Evolutionary conservation across 768 basidiomycete genomes (phyloP), one percentile per base, ranked within the genome.

Genomic region (Collybiopsis confluens): DNA sequence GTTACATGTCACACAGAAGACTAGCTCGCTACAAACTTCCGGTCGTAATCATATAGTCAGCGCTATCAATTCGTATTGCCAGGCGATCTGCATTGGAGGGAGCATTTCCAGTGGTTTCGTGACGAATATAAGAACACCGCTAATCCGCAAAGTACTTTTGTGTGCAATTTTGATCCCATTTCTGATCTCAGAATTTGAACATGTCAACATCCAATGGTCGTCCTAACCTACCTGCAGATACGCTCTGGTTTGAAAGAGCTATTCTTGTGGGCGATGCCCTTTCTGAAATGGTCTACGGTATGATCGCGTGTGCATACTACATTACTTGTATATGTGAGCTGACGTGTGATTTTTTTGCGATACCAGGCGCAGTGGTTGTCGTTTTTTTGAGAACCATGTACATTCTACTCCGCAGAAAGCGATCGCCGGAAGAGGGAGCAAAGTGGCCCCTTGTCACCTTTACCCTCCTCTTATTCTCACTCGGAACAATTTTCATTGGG

Each of bases 401-500:
- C 16, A 8, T 36, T 16, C 35, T 36, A 16, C 16, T 36, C 35
- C 35, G 35, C 35, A 36, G 8, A n/a, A n/a, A n/a, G n/a, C 35
- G 35, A 8, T 36, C 16, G 8, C 16, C 35, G 35, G 35, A 16
- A 16, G 16, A 36, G 35, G 16, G 16, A 36, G 9, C 9, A 36
- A 36, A 36, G 9, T 36, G 35, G 35, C 8, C 16, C 8, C 35
- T 54, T 11, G 36, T 35, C 20, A n/a, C 43, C 7, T 56, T 54
- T 26, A 42, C 49, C 20, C 40, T 41, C 41, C 13, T 45, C 27
- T 20, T 58, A 21, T 63, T 61, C 28, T 24, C 41, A 21, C 46
- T 59, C n/a, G 52, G 47, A 26, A 63, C 63, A 1, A 30, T 64
- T 15, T 64, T 57, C 50, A 55, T 59, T 1, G 63, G 43, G 11